Conservation (phyloP, 352 stramenopile genomes). For the Phytophthora tubulina region DNA sequence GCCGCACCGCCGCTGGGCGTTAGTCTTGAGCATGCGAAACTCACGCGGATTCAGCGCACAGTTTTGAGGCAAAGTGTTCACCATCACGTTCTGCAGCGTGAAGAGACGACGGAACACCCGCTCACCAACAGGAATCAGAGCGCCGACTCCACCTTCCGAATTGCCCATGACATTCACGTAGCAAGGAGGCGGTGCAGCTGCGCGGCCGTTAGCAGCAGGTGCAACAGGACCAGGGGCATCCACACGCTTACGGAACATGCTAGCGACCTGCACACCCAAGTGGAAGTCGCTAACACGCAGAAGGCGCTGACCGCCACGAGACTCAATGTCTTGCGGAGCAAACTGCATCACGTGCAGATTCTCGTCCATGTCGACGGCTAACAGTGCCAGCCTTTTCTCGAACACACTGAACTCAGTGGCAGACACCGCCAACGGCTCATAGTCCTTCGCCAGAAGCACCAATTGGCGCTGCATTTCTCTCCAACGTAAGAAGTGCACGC, state of each 20-base stretch:
- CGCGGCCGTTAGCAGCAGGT: conserved; percentile 27
- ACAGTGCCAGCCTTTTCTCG: conserved; percentile 74
- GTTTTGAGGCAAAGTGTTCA: conserved; percentile 89
- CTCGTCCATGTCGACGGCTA: conserved; percentile 85
- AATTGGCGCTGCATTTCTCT: conserved; percentile 86
- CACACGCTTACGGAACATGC: conserved; percentile 84
- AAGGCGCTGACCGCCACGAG: conserved; percentile 82
- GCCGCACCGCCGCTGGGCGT: conserved; percentile 66
- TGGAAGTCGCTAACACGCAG: conserved; percentile 88
- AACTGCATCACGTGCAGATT: conserved; percentile 92
- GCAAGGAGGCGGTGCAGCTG: conserved; percentile 23
- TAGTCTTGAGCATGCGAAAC: conserved; percentile 83
- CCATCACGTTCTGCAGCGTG: conserved; percentile 91
- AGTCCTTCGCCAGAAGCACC: conserved; percentile 86
- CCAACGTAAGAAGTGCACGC: conserved; percentile 89
- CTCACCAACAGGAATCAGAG: conserved; percentile 82
- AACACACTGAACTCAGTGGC: conserved; percentile 87
- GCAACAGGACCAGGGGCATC: conserved; percentile 15
- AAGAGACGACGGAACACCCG: conserved; percentile 88
- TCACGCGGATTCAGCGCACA: conserved; percentile 87
- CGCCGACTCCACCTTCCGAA: conserved; percentile 80
- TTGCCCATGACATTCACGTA: conserved; percentile 87
- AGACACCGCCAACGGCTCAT: conserved; percentile 82
- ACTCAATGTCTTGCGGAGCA: conserved; percentile 86
- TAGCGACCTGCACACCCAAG: conserved; percentile 79